Conservation (phyloP, 2,329 filamentous ascomycete species). For the Trichoderma atroviride region DNA sequence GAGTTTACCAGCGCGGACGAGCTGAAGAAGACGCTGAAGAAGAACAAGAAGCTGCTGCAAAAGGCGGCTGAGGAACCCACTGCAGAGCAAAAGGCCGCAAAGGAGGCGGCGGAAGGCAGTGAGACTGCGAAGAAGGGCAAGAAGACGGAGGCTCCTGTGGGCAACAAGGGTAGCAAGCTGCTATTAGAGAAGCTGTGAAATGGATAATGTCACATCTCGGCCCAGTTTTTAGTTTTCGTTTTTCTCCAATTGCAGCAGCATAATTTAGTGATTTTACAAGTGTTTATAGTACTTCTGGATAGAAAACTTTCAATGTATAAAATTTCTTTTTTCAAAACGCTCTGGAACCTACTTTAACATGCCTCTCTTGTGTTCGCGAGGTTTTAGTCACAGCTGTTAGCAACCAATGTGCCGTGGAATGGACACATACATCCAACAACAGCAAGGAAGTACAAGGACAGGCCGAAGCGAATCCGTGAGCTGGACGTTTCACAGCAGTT, state of each 20-base stretch:
- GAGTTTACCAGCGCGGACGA: constrained; percentile 69
- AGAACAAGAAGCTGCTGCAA: constrained; percentile 71
- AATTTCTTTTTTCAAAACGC: background rate
- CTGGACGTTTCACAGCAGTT: background rate
- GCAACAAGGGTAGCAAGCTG: constrained; percentile 65
- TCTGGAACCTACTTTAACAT: background rate
- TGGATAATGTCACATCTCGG: background rate
- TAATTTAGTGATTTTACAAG: background rate
- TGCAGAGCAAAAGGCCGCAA: constrained; percentile 54
- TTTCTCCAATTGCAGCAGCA: background rate
- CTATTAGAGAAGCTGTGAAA: constrained; percentile 59
- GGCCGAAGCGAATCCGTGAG: background rate
- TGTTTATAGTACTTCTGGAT: background rate
- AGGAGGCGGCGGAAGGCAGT: constrained; percentile 50
- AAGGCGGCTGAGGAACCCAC: constrained; percentile 65
- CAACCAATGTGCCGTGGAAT: background rate
- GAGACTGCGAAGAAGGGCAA: constrained; percentile 50
- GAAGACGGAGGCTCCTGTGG: constrained; percentile 50
- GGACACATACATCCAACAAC: background rate
- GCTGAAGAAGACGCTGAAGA: constrained; percentile 70
- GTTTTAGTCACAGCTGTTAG: background rate
- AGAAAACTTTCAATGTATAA: background rate
- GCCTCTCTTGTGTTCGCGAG: background rate
- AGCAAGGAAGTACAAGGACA: background rate
- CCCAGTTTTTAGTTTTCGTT: background rate